A percentile compares a stretch with the other conserved stretches of the same genome.
Conservation (phyloP, 108 stramenopile genomes). For the Cyclotella distinguenda region DNA sequence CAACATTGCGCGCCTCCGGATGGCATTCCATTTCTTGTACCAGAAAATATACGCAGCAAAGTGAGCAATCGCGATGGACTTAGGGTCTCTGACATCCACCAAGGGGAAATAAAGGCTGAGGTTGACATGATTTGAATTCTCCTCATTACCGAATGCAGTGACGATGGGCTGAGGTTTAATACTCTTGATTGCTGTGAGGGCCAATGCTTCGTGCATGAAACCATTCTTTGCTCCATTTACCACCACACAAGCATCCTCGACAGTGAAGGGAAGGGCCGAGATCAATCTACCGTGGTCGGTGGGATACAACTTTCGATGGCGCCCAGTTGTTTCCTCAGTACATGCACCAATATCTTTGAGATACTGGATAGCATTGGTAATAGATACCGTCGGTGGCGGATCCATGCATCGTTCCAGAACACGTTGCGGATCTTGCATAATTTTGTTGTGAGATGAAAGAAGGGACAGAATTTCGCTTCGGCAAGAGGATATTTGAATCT, state of each 20-base stretch:
- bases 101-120: constrained; percentile 30
- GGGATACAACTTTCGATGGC: constrained; percentile 17
- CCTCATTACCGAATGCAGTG: constrained; percentile 33
- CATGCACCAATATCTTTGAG: constrained; percentile 39
- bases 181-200: constrained; percentile 35
- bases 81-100: constrained; percentile 29
- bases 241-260: constrained; percentile 39
- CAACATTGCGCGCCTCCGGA: constrained; percentile 21
- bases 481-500: constrained; percentile 38
- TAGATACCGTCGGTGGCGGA: constrained; percentile 24
- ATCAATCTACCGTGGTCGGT: constrained; percentile 39
- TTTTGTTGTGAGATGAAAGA: constrained; percentile 34
- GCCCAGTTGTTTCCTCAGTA: constrained; percentile 7
- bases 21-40: constrained; percentile 38
- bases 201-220: constrained; percentile 47
- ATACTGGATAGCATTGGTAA: constrained; percentile 41
- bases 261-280: constrained; percentile 47
- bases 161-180: constrained; percentile 44
- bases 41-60: constrained; percentile 53
- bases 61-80: constrained; percentile 41
- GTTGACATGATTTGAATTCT: constrained; percentile 20
- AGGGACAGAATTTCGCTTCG: constrained; percentile 39
- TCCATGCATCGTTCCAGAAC: constrained; percentile 44
- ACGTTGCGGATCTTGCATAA: constrained; percentile 23
- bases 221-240: constrained; percentile 42